phyloP scores from a whole-genome alignment of 202 grass and related monocot species.

The Musa balbisiana region DNA sequence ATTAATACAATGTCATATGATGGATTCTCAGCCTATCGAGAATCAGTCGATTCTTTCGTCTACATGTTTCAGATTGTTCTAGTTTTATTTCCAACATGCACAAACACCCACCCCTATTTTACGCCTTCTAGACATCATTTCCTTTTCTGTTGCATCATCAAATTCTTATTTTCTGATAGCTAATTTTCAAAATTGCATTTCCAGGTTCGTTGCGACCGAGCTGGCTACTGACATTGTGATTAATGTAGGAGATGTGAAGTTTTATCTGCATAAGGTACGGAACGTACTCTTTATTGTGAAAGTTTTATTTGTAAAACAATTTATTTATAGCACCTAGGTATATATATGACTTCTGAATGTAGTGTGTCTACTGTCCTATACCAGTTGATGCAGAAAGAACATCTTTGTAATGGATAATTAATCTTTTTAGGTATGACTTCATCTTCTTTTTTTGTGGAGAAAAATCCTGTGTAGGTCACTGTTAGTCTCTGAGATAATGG shows the following conservation, averaged over 20 bases:
- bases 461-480: too few species aligned
- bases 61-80: neutral
- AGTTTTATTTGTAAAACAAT: conserved; percentile 5
- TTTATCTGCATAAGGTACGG: conserved; percentile 98
- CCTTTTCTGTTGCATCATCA: neutral
- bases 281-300: conserved; percentile 11
- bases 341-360: neutral
- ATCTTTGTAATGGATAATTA: too few species aligned
- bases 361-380: neutral
- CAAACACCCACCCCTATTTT: too few species aligned
- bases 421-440: neutral
- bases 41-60: neutral
- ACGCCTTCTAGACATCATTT: neutral
- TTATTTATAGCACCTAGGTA: neutral
- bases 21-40: neutral
- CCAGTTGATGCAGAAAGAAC: too few species aligned
- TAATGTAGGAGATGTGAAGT: conserved; percentile 66
- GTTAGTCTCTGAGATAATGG: too few species aligned
- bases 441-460: neutral
- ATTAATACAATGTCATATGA: too few species aligned
- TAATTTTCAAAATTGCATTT: conserved; percentile 13
- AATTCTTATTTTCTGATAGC: neutral
- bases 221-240: conserved; percentile 76
- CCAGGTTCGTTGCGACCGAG: conserved; percentile 95
- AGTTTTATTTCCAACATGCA: neutral